phyloP scores from a whole-genome alignment of 2,329 filamentous ascomycete genomes.

The Scedosporium apiospermum region DNA sequence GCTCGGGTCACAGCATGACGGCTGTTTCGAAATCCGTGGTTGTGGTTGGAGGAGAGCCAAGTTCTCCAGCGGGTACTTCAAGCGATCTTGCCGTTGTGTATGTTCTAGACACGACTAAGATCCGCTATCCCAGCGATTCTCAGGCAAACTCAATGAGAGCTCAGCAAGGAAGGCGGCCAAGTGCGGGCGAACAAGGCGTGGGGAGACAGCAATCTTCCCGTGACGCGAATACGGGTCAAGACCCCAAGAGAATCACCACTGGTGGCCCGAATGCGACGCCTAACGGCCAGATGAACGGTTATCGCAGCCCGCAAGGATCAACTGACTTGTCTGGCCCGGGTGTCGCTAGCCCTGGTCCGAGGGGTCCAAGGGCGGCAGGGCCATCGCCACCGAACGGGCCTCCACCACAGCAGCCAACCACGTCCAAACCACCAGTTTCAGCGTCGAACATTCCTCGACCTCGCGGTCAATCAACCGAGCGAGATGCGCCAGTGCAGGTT shows the following conservation, averaged over 20 bases:
- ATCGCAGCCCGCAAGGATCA: slow-evolving; percentile 22
- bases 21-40: slow-evolving; percentile 86
- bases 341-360: slow-evolving; percentile 11
- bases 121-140: slow-evolving; percentile 82
- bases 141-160: slow-evolving; percentile 30
- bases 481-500: slow-evolving; percentile 13
- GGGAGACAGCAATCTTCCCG: slow-evolving; percentile 31
- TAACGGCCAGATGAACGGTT: slow-evolving; percentile 35
- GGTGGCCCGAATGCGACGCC: background rate
- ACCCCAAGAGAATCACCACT: slow-evolving; percentile 30
- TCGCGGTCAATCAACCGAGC: slow-evolving; percentile 41
- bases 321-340: slow-evolving; percentile 20
- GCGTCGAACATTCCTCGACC: slow-evolving; percentile 25
- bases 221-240: slow-evolving; percentile 41
- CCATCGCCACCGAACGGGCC: slow-evolving; percentile 33
- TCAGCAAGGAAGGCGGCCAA: slow-evolving; percentile 32
- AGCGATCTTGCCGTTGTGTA: slow-evolving; percentile 85
- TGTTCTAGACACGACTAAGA: slow-evolving; percentile 89
- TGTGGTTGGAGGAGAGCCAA: slow-evolving; percentile 88
- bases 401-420: slow-evolving; percentile 45
- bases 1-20: slow-evolving; percentile 97
- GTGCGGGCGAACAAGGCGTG: slow-evolving; percentile 24
- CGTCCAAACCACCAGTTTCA: slow-evolving; percentile 34
- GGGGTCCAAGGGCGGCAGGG: slow-evolving; percentile 4
- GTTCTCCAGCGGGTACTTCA: slow-evolving; percentile 69